Evolutionary conservation across 768 basidiomycete species (phyloP).

Genomic region (Lentinula lateritia): DNA sequence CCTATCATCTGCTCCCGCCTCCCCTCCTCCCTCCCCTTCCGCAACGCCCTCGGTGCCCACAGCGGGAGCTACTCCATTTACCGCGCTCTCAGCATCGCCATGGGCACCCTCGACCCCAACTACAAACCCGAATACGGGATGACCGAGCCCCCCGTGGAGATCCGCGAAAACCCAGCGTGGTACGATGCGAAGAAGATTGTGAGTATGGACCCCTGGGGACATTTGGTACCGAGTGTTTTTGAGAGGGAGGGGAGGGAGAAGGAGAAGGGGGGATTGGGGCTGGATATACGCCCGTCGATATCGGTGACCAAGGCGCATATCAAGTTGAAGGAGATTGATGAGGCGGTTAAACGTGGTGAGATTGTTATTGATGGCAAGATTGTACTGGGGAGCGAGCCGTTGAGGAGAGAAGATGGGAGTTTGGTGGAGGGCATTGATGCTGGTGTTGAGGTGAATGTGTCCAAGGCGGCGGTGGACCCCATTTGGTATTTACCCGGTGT

Average conservation of each 20-base stretch:
- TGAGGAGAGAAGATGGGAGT: conserved; percentile 60
- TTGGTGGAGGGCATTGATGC: conserved; percentile 46
- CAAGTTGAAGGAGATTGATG: conserved; percentile 92
- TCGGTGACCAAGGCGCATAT: conserved; percentile 90
- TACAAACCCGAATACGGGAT: conserved; percentile 79
- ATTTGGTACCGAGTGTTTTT: conserved; percentile 74
- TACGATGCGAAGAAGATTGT: conserved; percentile 62
- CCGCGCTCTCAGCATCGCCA: conserved; percentile 86
- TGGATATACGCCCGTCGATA: conserved; percentile 90
- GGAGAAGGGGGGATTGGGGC: conserved; percentile 29
- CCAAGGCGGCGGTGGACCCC: conserved; percentile 93
- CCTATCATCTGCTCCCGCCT: conserved; percentile 88
- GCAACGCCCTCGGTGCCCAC: conserved; percentile 93
- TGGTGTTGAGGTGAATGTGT: conserved; percentile 84
- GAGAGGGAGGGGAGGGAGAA: conserved; percentile 47
- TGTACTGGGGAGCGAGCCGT: conserved; percentile 62
- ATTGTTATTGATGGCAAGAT: conserved; percentile 78
- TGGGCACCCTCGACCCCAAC: conserved; percentile 72
- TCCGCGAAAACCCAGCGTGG: conserved; percentile 79
- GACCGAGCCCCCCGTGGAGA: conserved; percentile 80
- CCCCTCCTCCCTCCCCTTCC: conserved; percentile 75
- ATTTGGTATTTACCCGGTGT: conserved; percentile 96
- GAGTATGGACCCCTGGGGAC: conserved; percentile 91
- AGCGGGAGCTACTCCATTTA: conserved; percentile 94
- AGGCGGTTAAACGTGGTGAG: conserved; percentile 65